Conservation (phyloP, 768 basidiomycete genomes). For the Lactarius tabidus region DNA sequence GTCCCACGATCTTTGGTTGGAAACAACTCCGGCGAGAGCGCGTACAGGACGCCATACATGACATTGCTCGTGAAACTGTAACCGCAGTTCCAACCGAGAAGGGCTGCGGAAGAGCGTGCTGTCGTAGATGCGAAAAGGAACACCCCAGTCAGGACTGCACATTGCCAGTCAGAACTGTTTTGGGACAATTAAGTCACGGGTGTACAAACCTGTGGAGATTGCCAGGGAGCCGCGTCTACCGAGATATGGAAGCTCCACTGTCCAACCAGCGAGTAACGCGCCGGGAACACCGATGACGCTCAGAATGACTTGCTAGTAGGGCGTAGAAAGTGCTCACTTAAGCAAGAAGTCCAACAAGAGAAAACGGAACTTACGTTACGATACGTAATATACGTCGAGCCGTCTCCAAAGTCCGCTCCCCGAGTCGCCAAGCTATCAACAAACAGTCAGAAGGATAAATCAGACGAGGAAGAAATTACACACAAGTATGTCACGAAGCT, state of each 20-base stretch:
- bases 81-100: slow-evolving; percentile 57
- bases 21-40: slow-evolving; percentile 48
- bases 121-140: slow-evolving; percentile 58
- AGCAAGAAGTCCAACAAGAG: not conserved
- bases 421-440: slow-evolving; percentile 52
- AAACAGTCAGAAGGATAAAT: not conserved
- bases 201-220: slow-evolving; percentile 39
- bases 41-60: slow-evolving; percentile 49
- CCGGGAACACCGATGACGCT: slow-evolving; percentile 57
- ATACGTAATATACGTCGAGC: slow-evolving; percentile 66
- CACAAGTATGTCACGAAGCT: slow-evolving; percentile 53
- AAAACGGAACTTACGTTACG: slow-evolving; percentile 48
- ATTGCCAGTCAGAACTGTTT: not conserved
- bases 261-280: slow-evolving; percentile 50
- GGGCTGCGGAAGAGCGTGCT: slow-evolving; percentile 45
- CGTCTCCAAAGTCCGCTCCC: slow-evolving; percentile 66
- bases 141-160: slow-evolving; percentile 46
- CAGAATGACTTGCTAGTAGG: slow-evolving; percentile 47
- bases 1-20: slow-evolving; percentile 53
- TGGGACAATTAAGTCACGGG: slow-evolving; percentile 13
- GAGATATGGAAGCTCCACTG: slow-evolving; percentile 47
- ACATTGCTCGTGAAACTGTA: slow-evolving; percentile 55
- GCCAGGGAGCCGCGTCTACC: slow-evolving; percentile 54
- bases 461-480: slow-evolving; percentile 21
- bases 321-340: not conserved